Evolutionary conservation across 371 early-diverging fungal genomes (phyloP).

Genomic region (Basidiobolus meristosporus): DNA sequence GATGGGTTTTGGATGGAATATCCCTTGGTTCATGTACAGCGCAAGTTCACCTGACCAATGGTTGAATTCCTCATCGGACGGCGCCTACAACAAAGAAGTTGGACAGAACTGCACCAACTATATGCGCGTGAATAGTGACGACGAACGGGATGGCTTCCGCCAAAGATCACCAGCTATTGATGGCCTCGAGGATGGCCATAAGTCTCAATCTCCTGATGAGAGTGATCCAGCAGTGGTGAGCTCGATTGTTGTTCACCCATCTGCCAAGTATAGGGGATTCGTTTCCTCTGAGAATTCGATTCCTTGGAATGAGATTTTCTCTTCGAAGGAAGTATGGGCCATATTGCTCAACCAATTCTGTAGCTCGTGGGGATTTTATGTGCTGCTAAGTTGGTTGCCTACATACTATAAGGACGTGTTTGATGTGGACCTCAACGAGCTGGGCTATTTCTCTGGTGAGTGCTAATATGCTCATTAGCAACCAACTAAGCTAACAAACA

Average conservation of each 20-base stretch:
- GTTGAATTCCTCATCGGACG: background rate
- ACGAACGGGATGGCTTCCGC: too few relatives aligned
- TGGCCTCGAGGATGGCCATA: too few relatives aligned
- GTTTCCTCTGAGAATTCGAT: too few relatives aligned
- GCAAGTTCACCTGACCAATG: too few relatives aligned
- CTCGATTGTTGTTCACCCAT: too few relatives aligned
- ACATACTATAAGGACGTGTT: background rate
- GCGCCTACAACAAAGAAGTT: background rate
- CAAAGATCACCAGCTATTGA: too few relatives aligned
- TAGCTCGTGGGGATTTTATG: background rate
- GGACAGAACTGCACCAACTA: background rate
- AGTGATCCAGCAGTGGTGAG: too few relatives aligned
- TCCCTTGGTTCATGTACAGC: background rate
- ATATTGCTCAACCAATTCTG: constrained; percentile 1
- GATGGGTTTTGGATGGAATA: background rate
- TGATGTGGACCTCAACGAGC: background rate
- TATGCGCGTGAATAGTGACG: background rate
- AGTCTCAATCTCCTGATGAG: too few relatives aligned
- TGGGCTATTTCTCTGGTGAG: background rate
- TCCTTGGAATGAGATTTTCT: background rate
- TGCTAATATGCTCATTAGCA: background rate
- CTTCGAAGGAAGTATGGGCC: background rate
- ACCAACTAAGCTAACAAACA: background rate
- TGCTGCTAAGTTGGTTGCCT: background rate
- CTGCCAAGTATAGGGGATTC: too few relatives aligned